A percentile compares a stretch with the other conserved stretches of the same genome.
phyloP scores from a whole-genome alignment of 495 filamentous ascomycete genomes.

The Chaetomium cochliodes region DNA sequence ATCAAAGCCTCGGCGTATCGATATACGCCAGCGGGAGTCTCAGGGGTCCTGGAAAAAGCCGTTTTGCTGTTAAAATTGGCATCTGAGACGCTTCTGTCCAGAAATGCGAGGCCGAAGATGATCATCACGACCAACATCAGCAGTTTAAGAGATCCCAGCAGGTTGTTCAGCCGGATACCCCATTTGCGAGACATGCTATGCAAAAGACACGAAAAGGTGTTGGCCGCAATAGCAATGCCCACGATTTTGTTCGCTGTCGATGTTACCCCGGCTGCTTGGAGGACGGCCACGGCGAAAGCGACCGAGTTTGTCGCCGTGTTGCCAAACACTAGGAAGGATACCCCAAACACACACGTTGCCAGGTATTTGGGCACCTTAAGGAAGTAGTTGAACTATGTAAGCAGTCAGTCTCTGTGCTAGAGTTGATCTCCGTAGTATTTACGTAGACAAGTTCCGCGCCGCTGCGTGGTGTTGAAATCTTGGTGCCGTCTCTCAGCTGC shows the following conservation, averaged over 20 bases:
- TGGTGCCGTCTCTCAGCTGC: conserved; percentile 15
- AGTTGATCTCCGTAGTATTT: background rate
- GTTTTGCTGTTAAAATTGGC: conserved; percentile 21
- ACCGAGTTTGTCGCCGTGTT: conserved; percentile 27
- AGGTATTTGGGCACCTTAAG: conserved; percentile 24
- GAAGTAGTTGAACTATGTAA: conserved; percentile 26
- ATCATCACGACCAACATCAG: conserved; percentile 42
- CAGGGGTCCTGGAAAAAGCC: conserved; percentile 14
- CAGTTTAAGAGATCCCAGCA: conserved; percentile 23
- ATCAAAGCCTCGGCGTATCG: conserved; percentile 44
- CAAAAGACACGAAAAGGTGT: conserved; percentile 55
- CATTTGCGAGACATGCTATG: conserved; percentile 33
- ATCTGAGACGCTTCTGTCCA: conserved; percentile 14
- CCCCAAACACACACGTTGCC: conserved; percentile 26
- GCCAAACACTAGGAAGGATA: conserved; percentile 28
- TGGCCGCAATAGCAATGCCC: conserved; percentile 22
- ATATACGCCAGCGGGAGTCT: conserved; percentile 20
- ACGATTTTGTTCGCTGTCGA: conserved; percentile 14
- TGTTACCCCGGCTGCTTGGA: conserved; percentile 12
- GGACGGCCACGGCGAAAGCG: conserved; percentile 22
- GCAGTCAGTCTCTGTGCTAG: background rate
- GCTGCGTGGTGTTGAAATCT: conserved; percentile 25
- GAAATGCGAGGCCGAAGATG: conserved; percentile 19
- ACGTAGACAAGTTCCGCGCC: conserved; percentile 29
- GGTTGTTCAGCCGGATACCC: conserved; percentile 29